Conservation (phyloP, 2,329 filamentous ascomycete species). For the Colletotrichum lindemuthianum region DNA sequence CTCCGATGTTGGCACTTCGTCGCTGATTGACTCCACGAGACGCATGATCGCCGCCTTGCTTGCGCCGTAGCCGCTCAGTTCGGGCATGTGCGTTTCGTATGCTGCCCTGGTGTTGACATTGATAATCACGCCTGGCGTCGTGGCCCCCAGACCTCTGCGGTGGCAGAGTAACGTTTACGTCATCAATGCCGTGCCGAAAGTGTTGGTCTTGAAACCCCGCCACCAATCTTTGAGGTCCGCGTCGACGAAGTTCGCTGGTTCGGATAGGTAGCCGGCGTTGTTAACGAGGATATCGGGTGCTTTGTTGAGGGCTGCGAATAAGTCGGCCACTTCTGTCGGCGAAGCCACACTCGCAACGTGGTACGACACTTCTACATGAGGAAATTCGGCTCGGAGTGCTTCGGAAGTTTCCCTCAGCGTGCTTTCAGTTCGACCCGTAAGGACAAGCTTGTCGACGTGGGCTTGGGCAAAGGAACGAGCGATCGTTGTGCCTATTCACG, state of each 20-base stretch:
- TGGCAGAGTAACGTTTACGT: slow-evolving; percentile 16
- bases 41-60: slow-evolving; percentile 80
- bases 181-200: slow-evolving; percentile 12
- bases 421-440: slow-evolving; percentile 50
- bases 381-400: not conserved
- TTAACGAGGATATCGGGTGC: slow-evolving; percentile 16
- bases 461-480: slow-evolving; percentile 64
- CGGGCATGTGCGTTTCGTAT: slow-evolving; percentile 36
- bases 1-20: slow-evolving; percentile 53
- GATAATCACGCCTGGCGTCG: slow-evolving; percentile 7
- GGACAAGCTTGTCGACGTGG: slow-evolving; percentile 47
- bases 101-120: slow-evolving; percentile 23
- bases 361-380: not conserved
- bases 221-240: slow-evolving; percentile 13
- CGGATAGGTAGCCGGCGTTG: slow-evolving; percentile 16
- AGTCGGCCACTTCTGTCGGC: not conserved
- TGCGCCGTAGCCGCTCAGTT: slow-evolving; percentile 75
- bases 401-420: slow-evolving; percentile 11
- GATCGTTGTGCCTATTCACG: slow-evolving; percentile 73
- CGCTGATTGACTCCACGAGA: slow-evolving; percentile 73
- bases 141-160: not conserved
- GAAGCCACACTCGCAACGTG: slow-evolving; percentile 1
- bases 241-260: slow-evolving; percentile 8
- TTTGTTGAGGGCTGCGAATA: not conserved
- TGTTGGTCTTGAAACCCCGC: slow-evolving; percentile 25